These are phyloP conservation scores for Calonectria hongkongensis DNA, from an alignment of 2,329 filamentous ascomycete genomes.

Conservation along the genomic window DNA sequence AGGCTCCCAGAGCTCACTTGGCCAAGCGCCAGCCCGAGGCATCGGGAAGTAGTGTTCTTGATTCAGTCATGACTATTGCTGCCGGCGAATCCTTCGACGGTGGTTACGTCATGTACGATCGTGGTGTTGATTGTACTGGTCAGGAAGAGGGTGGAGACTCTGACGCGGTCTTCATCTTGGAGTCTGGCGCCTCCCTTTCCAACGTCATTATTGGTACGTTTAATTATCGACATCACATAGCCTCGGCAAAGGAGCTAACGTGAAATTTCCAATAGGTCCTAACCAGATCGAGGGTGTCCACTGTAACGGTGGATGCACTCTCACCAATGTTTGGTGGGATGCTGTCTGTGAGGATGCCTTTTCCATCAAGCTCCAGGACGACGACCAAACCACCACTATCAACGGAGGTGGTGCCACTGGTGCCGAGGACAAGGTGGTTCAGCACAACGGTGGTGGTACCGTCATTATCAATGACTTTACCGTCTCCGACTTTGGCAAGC, in stretches of 20 bases:
- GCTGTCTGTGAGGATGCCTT: conserved; percentile 69
- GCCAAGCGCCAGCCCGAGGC: conserved; percentile 47
- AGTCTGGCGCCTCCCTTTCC: conserved; percentile 63
- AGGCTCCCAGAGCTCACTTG: conserved; percentile 40
- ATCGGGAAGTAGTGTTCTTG: conserved; percentile 51
- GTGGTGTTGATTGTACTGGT: conserved; percentile 53
- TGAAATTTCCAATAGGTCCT: conserved; percentile 41
- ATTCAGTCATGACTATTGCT: conserved; percentile 53
- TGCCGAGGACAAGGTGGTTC: conserved; percentile 28
- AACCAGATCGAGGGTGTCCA: conserved; percentile 68
- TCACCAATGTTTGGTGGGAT: conserved; percentile 69
- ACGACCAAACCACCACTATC: conserved; percentile 59
- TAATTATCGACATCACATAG: background rate
- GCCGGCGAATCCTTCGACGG: conserved; percentile 56
- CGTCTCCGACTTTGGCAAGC: conserved; percentile 35
- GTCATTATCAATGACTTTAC: conserved; percentile 33
- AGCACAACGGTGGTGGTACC: conserved; percentile 30
- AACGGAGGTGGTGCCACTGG: conserved; percentile 30
- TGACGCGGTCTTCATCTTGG: conserved; percentile 67
- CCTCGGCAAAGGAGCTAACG: background rate
- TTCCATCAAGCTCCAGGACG: conserved; percentile 46
- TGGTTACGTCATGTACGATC: conserved; percentile 54
- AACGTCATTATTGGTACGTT: conserved; percentile 67
- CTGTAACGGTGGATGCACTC: conserved; percentile 65
- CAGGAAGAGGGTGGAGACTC: conserved; percentile 54